Evolutionary conservation across 1,284 basidiomycete genomes (phyloP), one percentile per base, ranked within the genome.

Genomic region (Ceratobasidium sp.): DNA sequence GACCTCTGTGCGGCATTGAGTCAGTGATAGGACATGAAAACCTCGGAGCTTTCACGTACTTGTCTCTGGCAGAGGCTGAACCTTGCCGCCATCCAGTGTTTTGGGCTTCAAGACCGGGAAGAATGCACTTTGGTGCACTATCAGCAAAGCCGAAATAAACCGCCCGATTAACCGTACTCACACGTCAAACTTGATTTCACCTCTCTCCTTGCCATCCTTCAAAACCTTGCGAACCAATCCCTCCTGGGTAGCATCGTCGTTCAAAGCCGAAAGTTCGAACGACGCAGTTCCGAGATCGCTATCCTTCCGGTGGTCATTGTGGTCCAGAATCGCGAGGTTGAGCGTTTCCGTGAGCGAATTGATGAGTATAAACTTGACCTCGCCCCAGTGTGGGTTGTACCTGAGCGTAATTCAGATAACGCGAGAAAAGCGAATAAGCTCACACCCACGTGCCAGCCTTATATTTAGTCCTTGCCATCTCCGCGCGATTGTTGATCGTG

Each of bases 341-440:
- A 99, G 85, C 26, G 89, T 84, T 74, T 98, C 97, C 45, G 89
- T 87, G 55, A 98, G 85, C 28, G 88, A 88, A 80, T 94, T 95
- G 83, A 98, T 84, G 65, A 99, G 86, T 67, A 99, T 79, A 80
- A 96, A 97, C 78, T 97, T 95, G 50, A 93, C 94, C 79, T 98
- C 96, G 80, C 90, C 88, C 93, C 94, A 99, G 30, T 91, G 88
- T 0, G 97, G 97, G 77, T 95, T 94, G 77, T 85, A 84, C 9
- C 90, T 92, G 73, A 3, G n/a, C 26, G 67, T 75, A 18, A 57
- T 34, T 52, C 76, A 73, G 52, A 73, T 60, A 70, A 46, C 23
- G 18, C 23, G 39, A 39, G 55, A 53, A 55, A 23, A 72, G 64
- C 18, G 9, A 48, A 48, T 4, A 72, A 57, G 55, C n/a, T 72